A percentile compares a stretch with the other conserved stretches of the same genome.
Evolutionary conservation across 371 early-diverging fungal species (phyloP).

Genomic region (Coemansia sp.): DNA sequence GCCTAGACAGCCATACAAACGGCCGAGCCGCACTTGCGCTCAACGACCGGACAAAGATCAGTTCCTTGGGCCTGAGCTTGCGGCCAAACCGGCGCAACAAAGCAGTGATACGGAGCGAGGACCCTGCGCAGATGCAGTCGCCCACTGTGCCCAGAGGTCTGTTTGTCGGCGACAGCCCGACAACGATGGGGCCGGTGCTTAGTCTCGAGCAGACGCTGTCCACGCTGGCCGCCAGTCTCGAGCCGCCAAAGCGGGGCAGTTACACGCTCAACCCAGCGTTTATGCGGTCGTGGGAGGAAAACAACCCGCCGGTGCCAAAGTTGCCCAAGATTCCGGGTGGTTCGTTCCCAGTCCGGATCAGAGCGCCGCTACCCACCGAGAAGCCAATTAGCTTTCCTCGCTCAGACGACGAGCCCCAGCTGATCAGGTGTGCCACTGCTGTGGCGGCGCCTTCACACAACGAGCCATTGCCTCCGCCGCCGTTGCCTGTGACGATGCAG

Average conservation of each 20-base stretch:
- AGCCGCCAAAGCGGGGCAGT: constrained; percentile 11
- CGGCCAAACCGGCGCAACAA: constrained; percentile 9
- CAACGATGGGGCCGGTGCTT: not conserved
- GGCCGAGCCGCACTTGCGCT: constrained; percentile 1
- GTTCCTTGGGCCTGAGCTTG: constrained; percentile 19
- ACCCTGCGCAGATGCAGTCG: constrained; percentile 25
- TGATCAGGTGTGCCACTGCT: not conserved
- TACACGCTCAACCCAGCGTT: constrained; percentile 40
- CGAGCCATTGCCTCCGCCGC: not conserved
- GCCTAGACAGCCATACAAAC: constrained; percentile 1
- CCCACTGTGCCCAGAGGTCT: constrained; percentile 35
- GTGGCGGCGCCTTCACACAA: not conserved
- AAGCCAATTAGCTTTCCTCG: constrained; percentile 30
- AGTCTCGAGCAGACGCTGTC: not conserved
- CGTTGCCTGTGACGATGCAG: not conserved
- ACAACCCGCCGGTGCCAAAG: constrained; percentile 37
- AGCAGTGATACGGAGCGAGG: constrained; percentile 10
- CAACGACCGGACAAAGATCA: constrained; percentile 9
- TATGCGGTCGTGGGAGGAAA: constrained; percentile 16
- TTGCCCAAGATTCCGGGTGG: constrained; percentile 16
- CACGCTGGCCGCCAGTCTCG: constrained; percentile 9
- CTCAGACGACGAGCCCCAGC: constrained; percentile 7
- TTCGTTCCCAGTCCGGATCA: constrained; percentile 10
- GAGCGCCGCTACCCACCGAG: not conserved
- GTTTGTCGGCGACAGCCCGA: constrained; percentile 15